A percentile compares a stretch with the other conserved stretches of the same genome.
These are phyloP conservation scores for Setomelanomma holmii DNA, from an alignment of 2,329 filamentous ascomycete genomes.

Conservation along the genomic window DNA sequence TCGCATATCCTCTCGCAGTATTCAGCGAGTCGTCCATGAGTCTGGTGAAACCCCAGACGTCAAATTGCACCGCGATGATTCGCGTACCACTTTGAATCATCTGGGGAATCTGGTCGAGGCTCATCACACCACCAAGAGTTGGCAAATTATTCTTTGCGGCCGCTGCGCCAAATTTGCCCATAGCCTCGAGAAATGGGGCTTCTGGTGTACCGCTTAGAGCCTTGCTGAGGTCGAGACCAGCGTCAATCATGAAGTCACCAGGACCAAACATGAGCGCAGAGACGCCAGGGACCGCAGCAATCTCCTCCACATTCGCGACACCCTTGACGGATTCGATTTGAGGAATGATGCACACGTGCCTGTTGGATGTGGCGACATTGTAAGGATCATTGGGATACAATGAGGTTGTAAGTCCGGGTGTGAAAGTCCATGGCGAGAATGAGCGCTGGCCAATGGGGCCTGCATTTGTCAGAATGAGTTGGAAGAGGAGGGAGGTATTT, in stretches of 20 bases:
- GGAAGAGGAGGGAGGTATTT: background rate
- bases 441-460: conserved; percentile 30
- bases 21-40: conserved; percentile 23
- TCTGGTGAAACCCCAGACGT: conserved; percentile 31
- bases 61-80: conserved; percentile 32
- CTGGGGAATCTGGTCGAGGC: conserved; percentile 25
- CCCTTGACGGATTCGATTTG: conserved; percentile 37
- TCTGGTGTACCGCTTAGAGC: conserved; percentile 22
- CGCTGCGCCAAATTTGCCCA: conserved; percentile 27
- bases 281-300: conserved; percentile 34
- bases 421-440: conserved; percentile 36
- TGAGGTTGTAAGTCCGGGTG: conserved; percentile 24
- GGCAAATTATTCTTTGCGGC: conserved; percentile 31
- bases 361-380: conserved; percentile 32
- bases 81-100: conserved; percentile 27
- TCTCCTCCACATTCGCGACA: conserved; percentile 33
- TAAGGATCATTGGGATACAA: conserved; percentile 32
- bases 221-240: conserved; percentile 24
- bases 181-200: conserved; percentile 23
- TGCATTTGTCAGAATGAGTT: conserved; percentile 4
- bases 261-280: conserved; percentile 35
- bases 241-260: conserved; percentile 35
- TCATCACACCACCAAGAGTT: conserved; percentile 30
- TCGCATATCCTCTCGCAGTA: conserved; percentile 22
- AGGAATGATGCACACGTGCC: conserved; percentile 34